Conservation (phyloP, 352 stramenopile genomes). For the Phytophthora uliginosa region DNA sequence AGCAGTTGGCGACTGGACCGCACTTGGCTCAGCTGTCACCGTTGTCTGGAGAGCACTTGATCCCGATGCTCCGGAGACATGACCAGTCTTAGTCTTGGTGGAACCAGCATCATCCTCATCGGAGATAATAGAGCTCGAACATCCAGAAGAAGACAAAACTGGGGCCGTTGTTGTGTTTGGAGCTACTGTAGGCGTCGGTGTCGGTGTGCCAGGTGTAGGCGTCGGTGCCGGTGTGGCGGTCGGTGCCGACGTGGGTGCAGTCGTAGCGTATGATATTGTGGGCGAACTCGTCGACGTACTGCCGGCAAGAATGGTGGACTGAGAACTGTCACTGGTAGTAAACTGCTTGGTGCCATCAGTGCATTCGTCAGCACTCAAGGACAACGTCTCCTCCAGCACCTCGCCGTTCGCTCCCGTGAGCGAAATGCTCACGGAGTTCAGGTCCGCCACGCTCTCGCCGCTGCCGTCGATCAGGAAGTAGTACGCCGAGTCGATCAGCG, state of each 20-base stretch:
- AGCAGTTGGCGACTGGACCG: background rate
- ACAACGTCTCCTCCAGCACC: constrained; percentile 65
- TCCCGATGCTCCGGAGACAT: background rate
- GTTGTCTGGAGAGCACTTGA: constrained; percentile 8
- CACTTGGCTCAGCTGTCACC: constrained; percentile 6
- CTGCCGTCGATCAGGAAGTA: constrained; percentile 72
- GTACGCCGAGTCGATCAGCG: constrained; percentile 71
- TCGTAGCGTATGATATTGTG: constrained; percentile 5
- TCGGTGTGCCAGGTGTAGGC: background rate
- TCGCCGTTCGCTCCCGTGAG: constrained; percentile 64
- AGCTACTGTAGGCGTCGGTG: background rate
- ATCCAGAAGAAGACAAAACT: background rate
- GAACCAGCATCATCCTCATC: background rate
- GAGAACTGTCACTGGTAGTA: constrained; percentile 1
- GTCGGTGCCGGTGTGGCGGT: background rate
- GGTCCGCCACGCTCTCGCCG: constrained; percentile 45
- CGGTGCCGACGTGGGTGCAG: constrained; percentile 1
- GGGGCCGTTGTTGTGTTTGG: background rate
- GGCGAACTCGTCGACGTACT: constrained; percentile 1
- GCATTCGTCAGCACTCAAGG: constrained; percentile 54
- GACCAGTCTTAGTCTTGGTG: background rate
- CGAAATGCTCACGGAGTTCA: constrained; percentile 54
- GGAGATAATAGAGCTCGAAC: background rate
- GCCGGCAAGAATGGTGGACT: background rate
- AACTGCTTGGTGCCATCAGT: constrained; percentile 65